Percentiles rank a stretch among this genome's conserved stretches.
Conservation (phyloP, 495 filamentous ascomycete genomes). For the Thermochaetoides thermophila region DNA sequence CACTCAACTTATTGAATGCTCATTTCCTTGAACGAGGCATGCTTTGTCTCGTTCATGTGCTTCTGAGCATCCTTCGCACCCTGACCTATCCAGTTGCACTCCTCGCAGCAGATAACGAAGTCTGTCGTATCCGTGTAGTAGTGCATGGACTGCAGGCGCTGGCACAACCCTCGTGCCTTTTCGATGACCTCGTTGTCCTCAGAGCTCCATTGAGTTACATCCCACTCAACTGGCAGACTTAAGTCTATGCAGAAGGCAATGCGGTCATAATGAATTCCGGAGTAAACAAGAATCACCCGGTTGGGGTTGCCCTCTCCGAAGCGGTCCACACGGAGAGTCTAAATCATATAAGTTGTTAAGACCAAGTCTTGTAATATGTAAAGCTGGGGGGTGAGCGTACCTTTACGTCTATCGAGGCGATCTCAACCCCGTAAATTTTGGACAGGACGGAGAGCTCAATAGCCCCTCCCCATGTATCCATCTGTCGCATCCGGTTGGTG, state of each 20-base stretch:
- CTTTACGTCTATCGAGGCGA: conserved; percentile 63
- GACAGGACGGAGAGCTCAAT: conserved; percentile 82
- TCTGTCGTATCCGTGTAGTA: conserved; percentile 85
- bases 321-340: conserved; percentile 38
- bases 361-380: no score
- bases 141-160: conserved; percentile 48
- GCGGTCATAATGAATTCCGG: conserved; percentile 92
- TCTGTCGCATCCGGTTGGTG: conserved; percentile 68
- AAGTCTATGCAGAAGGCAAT: conserved; percentile 58
- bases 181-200: conserved; percentile 50
- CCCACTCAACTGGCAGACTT: conserved; percentile 50
- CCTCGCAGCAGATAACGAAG: conserved; percentile 70
- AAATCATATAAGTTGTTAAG: no score
- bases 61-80: conserved; percentile 39
- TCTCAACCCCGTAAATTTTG: conserved; percentile 75
- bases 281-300: conserved; percentile 78
- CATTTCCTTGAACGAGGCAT: conserved; percentile 21
- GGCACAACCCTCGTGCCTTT: conserved; percentile 55
- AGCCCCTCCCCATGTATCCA: conserved; percentile 77
- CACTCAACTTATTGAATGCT: conserved; percentile 5
- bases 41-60: conserved; percentile 21
- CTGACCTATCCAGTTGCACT: conserved; percentile 52
- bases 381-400: conserved; percentile 7
- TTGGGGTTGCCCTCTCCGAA: conserved; percentile 64
- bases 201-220: conserved; percentile 63